Evolutionary conservation across 2,329 filamentous ascomycete genomes (phyloP), one percentile per base, ranked within the genome.

Genomic region (Dothideomycetes sp.): DNA sequence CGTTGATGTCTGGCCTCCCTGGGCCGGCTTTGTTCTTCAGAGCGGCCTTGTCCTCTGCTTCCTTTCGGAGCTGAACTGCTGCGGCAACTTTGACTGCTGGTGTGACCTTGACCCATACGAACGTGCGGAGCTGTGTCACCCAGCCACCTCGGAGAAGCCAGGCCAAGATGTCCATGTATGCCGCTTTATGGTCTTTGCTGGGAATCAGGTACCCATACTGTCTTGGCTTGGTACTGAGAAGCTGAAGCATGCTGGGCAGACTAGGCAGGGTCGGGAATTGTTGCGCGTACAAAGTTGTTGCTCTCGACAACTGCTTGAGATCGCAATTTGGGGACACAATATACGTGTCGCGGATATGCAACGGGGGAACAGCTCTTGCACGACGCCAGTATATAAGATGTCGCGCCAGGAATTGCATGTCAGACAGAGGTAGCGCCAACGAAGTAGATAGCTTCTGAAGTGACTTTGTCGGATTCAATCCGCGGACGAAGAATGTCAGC

Each of bases 351-450:
- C 88, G 75, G 32, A 84, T 82, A 54, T 95, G 87, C 4, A 98
- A 73, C 0, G 91, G 91, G 4, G 86, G 84, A 31, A 96, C 89
- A 12, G 89, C 82, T 44, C 93, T 84, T 34, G 89, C 91, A 42
- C 88, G 81, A 17, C 91, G 80, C 88, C 89, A 96, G 63, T 93
- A 94, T 45, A 96, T 87, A 46, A 98, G 81, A 63, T 96, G 91
- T 42, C 85, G 83, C 8, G 88, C 87, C 46, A 94, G 84, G 50
- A 85, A 81, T 47, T 89, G 81, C 46, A 96, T 81, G 49, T 94
- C 84, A 22, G 77, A 72, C 1, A 91, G 70, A 3, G 82, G 79
- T 38, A 96, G 80, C 15, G 79, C 74, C 37, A 82, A 77, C 48
- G 72, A 75, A 48, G 79, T 74, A 12, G 80, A 77, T 39, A 86